Conservation (phyloP, 495 filamentous ascomycete species). For the Lophiotrema nucula region DNA sequence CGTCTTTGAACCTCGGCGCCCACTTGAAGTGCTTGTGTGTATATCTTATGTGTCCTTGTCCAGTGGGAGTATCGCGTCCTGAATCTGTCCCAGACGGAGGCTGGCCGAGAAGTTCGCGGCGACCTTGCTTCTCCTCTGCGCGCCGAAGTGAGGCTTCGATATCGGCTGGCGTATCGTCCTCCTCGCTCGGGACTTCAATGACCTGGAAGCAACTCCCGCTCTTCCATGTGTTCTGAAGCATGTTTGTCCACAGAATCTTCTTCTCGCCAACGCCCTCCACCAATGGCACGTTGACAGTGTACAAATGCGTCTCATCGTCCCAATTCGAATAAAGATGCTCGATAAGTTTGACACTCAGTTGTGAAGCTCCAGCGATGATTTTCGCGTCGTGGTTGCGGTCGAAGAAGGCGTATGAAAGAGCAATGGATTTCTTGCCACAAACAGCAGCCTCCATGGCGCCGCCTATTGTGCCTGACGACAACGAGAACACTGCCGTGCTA, state of each 20-base stretch:
- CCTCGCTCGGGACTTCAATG: constrained; percentile 51
- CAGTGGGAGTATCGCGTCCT: constrained; percentile 26
- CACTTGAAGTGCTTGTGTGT: constrained; percentile 89
- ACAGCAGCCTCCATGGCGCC: constrained; percentile 91
- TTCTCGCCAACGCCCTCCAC: constrained; percentile 62
- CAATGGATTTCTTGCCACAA: constrained; percentile 72
- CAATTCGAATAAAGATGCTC: constrained; percentile 75
- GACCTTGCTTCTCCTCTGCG: constrained; percentile 49
- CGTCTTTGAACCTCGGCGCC: constrained; percentile 82
- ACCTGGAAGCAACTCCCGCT: constrained; percentile 81
- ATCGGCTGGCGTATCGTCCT: constrained; percentile 59
- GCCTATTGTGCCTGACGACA: constrained; percentile 86
- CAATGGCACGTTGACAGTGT: constrained; percentile 84
- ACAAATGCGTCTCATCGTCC: constrained; percentile 73
- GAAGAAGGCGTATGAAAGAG: constrained; percentile 85
- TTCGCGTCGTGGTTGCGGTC: constrained; percentile 72
- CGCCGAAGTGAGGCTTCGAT: constrained; percentile 55
- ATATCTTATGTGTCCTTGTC: constrained; percentile 43
- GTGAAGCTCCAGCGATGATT: constrained; percentile 71
- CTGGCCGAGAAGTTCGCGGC: constrained; percentile 29
- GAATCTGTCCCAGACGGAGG: constrained; percentile 13
- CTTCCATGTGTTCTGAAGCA: constrained; percentile 87
- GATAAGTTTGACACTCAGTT: constrained; percentile 68
- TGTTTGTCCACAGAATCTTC: constrained; percentile 73
- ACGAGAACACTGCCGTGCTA: constrained; percentile 85